Percentiles rank a stretch among this genome's conserved stretches.
These are phyloP conservation scores for Guadua angustifolia DNA, from an alignment of 176 grass and related monocot genomes.

Conservation along the genomic window DNA sequence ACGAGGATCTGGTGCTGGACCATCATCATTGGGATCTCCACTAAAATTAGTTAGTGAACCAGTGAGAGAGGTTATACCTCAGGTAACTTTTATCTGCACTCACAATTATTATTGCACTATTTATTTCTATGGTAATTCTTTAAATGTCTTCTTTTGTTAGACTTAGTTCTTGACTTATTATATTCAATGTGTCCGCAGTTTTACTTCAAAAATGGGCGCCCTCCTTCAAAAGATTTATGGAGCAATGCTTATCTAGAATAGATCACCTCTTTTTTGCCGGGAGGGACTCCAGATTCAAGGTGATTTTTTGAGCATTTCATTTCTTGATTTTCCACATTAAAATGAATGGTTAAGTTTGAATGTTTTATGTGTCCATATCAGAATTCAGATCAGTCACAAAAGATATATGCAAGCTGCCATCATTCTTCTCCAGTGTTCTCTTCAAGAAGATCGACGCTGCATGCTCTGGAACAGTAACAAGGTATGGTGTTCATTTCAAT, in stretches of 20 bases:
- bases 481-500: slow-evolving; percentile 54
- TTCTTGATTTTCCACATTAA: slow-evolving; percentile 13
- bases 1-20: slow-evolving; percentile 65
- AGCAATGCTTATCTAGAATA: slow-evolving; percentile 91
- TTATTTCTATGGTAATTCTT: slow-evolving; percentile 32
- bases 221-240: slow-evolving; percentile 81
- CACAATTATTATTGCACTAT: slow-evolving; percentile 18
- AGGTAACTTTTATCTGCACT: slow-evolving; percentile 55
- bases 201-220: slow-evolving; percentile 92
- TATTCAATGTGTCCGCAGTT: slow-evolving; percentile 60
- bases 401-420: slow-evolving; percentile 95
- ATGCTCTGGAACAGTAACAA: slow-evolving; percentile 77
- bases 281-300: slow-evolving; percentile 89
- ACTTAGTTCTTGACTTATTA: slow-evolving; percentile 49
- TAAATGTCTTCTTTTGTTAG: not conserved
- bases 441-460: slow-evolving; percentile 84
- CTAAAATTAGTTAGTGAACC: slow-evolving; percentile 96
- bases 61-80: slow-evolving; percentile 92
- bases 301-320: slow-evolving; percentile 32
- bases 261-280: slow-evolving; percentile 92
- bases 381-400: slow-evolving; percentile 95
- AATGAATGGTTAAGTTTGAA: slow-evolving; percentile 34
- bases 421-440: slow-evolving; percentile 81
- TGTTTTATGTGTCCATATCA: slow-evolving; percentile 51
- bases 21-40: slow-evolving; percentile 89